Base-by-base conservation (phyloP, 164 flowering plant genomes). In the Paratinospora sagittata region DNA sequence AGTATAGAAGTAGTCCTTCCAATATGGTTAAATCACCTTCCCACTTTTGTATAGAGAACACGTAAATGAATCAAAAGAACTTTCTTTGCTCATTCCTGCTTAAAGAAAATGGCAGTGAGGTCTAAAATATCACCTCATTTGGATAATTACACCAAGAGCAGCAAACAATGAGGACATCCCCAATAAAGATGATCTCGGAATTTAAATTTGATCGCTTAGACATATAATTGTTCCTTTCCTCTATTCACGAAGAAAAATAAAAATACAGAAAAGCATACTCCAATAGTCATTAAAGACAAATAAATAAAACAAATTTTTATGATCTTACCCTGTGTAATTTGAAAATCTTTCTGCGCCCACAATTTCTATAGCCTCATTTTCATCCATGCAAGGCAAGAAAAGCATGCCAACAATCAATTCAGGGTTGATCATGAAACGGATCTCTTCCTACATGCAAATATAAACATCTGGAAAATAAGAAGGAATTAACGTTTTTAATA, bases 361-460 rank as follows among this genome's bases (percentile, higher is more conserved):
- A 80, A 91, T 83, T 84, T 91, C 98, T 72, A 96, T 86, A 30
- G 99, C 95, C 74, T 96, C 99, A 73, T 91, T 96, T 67, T 88
- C 90, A 62, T 76, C 88, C 96, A 96, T 88, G 62, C 81, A 70
- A 58, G 98, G 90, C 83, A 90, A 79, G 85, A 93, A 93, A 78
- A 96, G 87, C 93, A 93, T 91, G 73, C 94, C 87, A 41, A 78
- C 85, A 79, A 93, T 89, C 72, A 93, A 78, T 80, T 93, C 99
- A 70, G 99, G 98, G 79, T 84, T 88, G 81, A 90, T 88, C 98
- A 96, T 90, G 85, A 96, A 96, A 71, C 95, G 93, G 19, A 96
- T 96, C 78, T 96, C 99, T 82, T 96, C 99, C 96, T 90, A 71
- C 78, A 81, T 60, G 13, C 34, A 67, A 39, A 65, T 6, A 68